Conservation (phyloP, 306 rosid species). For the Argentina anserina region DNA sequence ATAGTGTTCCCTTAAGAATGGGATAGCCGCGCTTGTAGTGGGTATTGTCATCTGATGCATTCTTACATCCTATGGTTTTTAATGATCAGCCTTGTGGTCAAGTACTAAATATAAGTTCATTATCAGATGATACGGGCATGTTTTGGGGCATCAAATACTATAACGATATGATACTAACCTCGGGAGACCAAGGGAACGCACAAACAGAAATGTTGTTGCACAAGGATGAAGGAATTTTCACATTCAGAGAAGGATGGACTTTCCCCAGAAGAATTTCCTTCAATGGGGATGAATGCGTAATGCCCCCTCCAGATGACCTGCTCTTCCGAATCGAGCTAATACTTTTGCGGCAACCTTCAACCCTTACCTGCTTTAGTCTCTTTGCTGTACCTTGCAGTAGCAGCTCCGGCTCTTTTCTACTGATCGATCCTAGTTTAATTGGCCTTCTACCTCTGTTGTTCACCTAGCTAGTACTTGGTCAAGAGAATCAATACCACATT, state of each 20-base stretch:
- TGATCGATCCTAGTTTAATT: not conserved
- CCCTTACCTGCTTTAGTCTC: not conserved
- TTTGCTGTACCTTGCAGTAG: not conserved
- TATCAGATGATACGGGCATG: slow-evolving; percentile 73
- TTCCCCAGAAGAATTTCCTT: slow-evolving; percentile 72
- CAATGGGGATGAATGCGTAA: slow-evolving; percentile 76
- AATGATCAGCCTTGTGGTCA: no score
- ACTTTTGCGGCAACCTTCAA: not conserved
- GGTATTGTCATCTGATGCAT: no score
- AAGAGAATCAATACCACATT: no score
- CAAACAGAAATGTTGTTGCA: slow-evolving; percentile 68
- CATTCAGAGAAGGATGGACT: slow-evolving; percentile 70
- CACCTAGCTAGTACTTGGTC: no score
- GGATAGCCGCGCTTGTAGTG: no score
- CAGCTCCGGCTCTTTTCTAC: not conserved
- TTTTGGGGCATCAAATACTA: slow-evolving; percentile 70
- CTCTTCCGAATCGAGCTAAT: slow-evolving; percentile 50
- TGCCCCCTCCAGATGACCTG: slow-evolving; percentile 70
- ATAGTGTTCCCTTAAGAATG: no score
- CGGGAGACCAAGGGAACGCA: slow-evolving; percentile 55
- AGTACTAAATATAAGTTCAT: not conserved
- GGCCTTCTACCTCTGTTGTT: not conserved
- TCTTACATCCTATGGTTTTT: no score
- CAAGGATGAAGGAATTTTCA: slow-evolving; percentile 55
- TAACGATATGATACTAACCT: slow-evolving; percentile 61